Evolutionary conservation across 2,329 filamentous ascomycete genomes (phyloP).

Genomic region (Catunica adiposa): DNA sequence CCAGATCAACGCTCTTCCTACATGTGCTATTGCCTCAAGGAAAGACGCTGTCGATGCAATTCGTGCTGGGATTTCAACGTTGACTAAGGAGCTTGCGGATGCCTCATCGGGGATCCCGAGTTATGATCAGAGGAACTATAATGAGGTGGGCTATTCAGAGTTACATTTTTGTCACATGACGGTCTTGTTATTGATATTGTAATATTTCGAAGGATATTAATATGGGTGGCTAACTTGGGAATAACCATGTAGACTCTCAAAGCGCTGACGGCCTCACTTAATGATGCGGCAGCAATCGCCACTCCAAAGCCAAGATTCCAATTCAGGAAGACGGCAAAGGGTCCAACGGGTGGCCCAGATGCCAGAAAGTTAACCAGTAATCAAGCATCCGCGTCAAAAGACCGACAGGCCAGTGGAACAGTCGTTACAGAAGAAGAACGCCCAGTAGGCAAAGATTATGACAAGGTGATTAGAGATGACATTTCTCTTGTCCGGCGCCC

Average conservation of each 20-base stretch:
- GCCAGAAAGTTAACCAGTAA: conserved; percentile 27
- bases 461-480: conserved; percentile 34
- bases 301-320: conserved; percentile 67
- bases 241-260: conserved; percentile 61
- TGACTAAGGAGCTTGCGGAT: conserved; percentile 75
- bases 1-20: conserved; percentile 22
- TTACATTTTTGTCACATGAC: no score
- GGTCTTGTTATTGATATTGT: no score
- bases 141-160: conserved; percentile 37
- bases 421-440: not conserved
- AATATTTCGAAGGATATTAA: not conserved
- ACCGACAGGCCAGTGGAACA: not conserved
- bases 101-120: conserved; percentile 66
- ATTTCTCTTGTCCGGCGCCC: conserved; percentile 36
- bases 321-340: conserved; percentile 37
- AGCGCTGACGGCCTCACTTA: conserved; percentile 60
- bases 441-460: conserved; percentile 32
- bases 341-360: not conserved
- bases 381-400: conserved; percentile 20
- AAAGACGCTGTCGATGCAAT: conserved; percentile 68
- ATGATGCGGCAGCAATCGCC: conserved; percentile 48
- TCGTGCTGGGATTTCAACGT: conserved; percentile 58
- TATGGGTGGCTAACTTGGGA: not conserved
- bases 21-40: conserved; percentile 19
- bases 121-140: conserved; percentile 78